Conservation (phyloP, 768 basidiomycete species). For the Hemileccinum impolitum region DNA sequence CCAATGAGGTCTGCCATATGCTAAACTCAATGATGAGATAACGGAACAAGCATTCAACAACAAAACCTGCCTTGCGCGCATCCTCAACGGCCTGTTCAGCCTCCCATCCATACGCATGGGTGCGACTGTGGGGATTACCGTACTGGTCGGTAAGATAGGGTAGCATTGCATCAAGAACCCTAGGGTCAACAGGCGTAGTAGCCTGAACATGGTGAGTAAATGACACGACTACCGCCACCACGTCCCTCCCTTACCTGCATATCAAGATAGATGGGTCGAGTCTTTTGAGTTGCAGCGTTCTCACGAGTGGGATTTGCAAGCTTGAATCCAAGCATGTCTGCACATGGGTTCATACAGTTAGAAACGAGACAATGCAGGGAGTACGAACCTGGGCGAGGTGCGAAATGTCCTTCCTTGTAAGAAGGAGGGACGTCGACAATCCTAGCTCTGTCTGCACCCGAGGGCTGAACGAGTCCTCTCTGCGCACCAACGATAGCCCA, state of each 20-base stretch:
- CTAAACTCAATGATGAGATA: constrained; percentile 36
- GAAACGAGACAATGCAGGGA: not conserved
- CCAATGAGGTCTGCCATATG: constrained; percentile 90
- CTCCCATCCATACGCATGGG: constrained; percentile 99
- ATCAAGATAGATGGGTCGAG: constrained; percentile 93
- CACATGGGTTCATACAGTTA: constrained; percentile 2
- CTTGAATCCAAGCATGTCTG: constrained; percentile 91
- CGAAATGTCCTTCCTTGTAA: constrained; percentile 64
- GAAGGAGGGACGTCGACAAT: constrained; percentile 77
- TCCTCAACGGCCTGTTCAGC: constrained; percentile 93
- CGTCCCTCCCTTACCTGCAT: constrained; percentile 68
- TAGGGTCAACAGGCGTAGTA: constrained; percentile 95
- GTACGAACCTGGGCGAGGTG: constrained; percentile 62
- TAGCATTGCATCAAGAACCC: constrained; percentile 95
- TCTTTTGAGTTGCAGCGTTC: constrained; percentile 53
- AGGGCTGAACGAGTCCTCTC: constrained; percentile 76
- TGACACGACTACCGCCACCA: not conserved
- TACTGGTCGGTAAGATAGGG: constrained; percentile 94
- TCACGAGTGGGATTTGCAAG: constrained; percentile 62
- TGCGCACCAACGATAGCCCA: constrained; percentile 29
- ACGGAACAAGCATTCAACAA: constrained; percentile 4
- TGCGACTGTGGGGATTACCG: constrained; percentile 97
- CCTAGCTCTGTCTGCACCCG: constrained; percentile 76
- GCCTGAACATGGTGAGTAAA: constrained; percentile 50
- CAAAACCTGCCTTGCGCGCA: constrained; percentile 66